Evolutionary conservation across 768 basidiomycete species (phyloP).

Genomic region (Sporobolomyces phaffii): DNA sequence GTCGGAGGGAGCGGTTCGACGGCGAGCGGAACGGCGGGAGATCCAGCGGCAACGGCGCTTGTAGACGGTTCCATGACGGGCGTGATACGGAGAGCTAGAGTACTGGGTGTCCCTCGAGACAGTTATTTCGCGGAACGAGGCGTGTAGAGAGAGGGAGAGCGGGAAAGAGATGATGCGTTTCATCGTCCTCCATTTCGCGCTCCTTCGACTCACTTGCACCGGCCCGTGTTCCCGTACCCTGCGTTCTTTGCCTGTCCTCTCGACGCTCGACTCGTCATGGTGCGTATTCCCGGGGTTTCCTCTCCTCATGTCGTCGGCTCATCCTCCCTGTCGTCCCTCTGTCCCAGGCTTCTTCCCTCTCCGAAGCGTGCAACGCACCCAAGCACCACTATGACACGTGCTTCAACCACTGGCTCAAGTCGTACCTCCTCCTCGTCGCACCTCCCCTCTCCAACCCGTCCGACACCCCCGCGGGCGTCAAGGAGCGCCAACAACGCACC

Average conservation of each 20-base stretch:
- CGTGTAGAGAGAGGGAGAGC: background rate
- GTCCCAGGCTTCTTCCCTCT: slow-evolving; percentile 55
- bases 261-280: background rate
- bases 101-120: too few relatives aligned
- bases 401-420: slow-evolving; percentile 97
- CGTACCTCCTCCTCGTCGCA: slow-evolving; percentile 72
- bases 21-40: background rate
- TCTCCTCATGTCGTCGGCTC: background rate
- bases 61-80: background rate
- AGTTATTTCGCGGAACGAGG: too few relatives aligned
- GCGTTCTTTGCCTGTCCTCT: background rate
- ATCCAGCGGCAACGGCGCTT: background rate
- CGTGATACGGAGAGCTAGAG: background rate
- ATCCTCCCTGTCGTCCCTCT: background rate
- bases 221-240: too few relatives aligned
- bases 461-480: slow-evolving; percentile 46
- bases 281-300: background rate
- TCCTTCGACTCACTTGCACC: too few relatives aligned
- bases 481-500: slow-evolving; percentile 19
- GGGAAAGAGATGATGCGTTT: too few relatives aligned
- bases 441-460: slow-evolving; percentile 48
- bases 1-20: background rate
- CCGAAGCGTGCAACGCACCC: slow-evolving; percentile 76
- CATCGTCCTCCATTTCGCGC: too few relatives aligned
- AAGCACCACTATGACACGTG: slow-evolving; percentile 87